A percentile compares a stretch with the other conserved stretches of the same genome.
Evolutionary conservation across 208 protist genomes (phyloP).

Genomic region (Leptomonas pyrrhocoris): DNA sequence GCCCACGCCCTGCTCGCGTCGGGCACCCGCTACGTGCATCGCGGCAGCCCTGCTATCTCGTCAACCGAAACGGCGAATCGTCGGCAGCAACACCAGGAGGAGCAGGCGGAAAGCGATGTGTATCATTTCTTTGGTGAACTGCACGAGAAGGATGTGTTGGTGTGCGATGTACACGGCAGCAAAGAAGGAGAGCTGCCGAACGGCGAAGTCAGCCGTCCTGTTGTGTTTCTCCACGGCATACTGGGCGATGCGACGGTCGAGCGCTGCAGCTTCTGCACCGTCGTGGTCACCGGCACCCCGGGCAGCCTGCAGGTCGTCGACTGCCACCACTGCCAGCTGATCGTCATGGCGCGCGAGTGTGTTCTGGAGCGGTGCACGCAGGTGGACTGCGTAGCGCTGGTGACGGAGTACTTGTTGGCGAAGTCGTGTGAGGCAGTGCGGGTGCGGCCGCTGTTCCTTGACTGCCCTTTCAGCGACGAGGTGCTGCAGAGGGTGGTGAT

Average conservation of each 20-base stretch:
- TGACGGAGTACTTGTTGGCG: slow-evolving; percentile 60
- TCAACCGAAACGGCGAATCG: not conserved
- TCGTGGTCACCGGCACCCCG: slow-evolving; percentile 62
- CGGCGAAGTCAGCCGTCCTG: slow-evolving; percentile 28
- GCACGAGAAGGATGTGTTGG: slow-evolving; percentile 47
- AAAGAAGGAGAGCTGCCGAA: not conserved
- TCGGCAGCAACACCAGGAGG: not conserved
- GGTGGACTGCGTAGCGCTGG: slow-evolving; percentile 49
- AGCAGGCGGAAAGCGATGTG: slow-evolving; percentile 11
- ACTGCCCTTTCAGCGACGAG: slow-evolving; percentile 60
- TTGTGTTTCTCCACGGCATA: slow-evolving; percentile 73
- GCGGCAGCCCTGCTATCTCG: slow-evolving; percentile 35
- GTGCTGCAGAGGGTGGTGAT: slow-evolving; percentile 52
- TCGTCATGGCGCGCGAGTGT: slow-evolving; percentile 54
- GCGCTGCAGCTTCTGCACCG: slow-evolving; percentile 73
- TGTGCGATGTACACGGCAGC: slow-evolving; percentile 61
- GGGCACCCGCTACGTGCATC: slow-evolving; percentile 61
- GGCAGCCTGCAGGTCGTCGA: slow-evolving; percentile 48
- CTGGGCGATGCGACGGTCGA: slow-evolving; percentile 69
- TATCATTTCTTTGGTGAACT: slow-evolving; percentile 60
- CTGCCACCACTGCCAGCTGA: slow-evolving; percentile 59
- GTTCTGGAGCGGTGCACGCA: slow-evolving; percentile 46
- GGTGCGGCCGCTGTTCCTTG: slow-evolving; percentile 56
- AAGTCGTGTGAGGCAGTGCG: slow-evolving; percentile 27
- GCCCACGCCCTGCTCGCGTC: slow-evolving; percentile 50